Evolutionary conservation across 306 rosid genomes (phyloP).

Genomic region (Cucurbita argyrosperma): DNA sequence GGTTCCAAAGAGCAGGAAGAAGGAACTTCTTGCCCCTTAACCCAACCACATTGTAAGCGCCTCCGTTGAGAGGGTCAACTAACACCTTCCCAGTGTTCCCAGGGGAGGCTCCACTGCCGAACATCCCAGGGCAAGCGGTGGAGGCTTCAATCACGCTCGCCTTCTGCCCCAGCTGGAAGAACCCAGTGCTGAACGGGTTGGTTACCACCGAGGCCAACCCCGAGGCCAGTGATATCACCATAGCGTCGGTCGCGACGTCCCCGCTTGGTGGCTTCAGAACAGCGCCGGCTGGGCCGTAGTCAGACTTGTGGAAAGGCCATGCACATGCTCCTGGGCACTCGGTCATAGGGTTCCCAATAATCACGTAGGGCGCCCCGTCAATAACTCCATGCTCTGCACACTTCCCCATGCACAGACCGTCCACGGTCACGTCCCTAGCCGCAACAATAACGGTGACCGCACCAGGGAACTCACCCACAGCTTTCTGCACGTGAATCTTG

Average conservation of each 20-base stretch:
- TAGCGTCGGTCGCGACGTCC: slow-evolving; percentile 22
- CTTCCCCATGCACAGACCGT: slow-evolving; percentile 19
- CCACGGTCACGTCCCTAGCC: slow-evolving; percentile 22
- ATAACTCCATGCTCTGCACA: not conserved
- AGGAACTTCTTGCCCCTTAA: slow-evolving; percentile 18
- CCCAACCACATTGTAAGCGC: slow-evolving; percentile 25
- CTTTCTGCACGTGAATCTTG: slow-evolving; percentile 6
- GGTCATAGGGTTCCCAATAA: slow-evolving; percentile 37
- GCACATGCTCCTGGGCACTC: slow-evolving; percentile 48
- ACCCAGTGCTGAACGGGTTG: slow-evolving; percentile 29
- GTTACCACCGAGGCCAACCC: slow-evolving; percentile 42
- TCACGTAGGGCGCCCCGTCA: slow-evolving; percentile 5
- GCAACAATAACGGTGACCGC: slow-evolving; percentile 21
- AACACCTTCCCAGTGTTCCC: slow-evolving; percentile 12
- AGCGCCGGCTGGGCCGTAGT: not conserved
- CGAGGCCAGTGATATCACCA: slow-evolving; percentile 33
- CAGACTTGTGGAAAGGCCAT: slow-evolving; percentile 24
- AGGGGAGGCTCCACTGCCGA: slow-evolving; percentile 18
- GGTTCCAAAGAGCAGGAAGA: slow-evolving; percentile 51
- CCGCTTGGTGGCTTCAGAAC: slow-evolving; percentile 27
- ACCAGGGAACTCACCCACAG: slow-evolving; percentile 12
- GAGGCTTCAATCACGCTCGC: not conserved
- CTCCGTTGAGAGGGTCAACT: slow-evolving; percentile 11
- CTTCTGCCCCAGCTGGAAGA: not conserved
- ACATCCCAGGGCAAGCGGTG: slow-evolving; percentile 17